Evolutionary conservation across 1,284 basidiomycete genomes (phyloP), one percentile per base, ranked within the genome.

Genomic region (Ganoderma multipileum): DNA sequence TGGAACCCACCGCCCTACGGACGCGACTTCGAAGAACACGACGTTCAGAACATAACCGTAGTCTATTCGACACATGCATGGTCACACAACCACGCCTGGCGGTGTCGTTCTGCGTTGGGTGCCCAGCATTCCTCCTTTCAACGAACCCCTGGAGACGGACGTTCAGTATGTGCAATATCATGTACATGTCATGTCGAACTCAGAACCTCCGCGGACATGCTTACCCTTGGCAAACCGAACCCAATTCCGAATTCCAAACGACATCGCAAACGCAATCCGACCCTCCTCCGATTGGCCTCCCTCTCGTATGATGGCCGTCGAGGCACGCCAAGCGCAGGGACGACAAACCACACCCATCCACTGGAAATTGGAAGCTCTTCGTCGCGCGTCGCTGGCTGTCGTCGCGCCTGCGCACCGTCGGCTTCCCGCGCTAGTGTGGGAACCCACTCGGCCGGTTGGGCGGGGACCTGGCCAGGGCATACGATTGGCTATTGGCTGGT

Each of bases 401-500:
- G 52, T 28, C 16, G 28, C n/a, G 55, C 5, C 20, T 33, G 55
- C 30, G 30, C 33, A 38, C 55, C 30, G 20, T 36, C 16, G 30
- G 20, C n/a, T 58, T 58, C 55, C 55, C 55, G 55, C 55, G 20
- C 33, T 58, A 58, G 55, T 38, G 55, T 58, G 55, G 33, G 55
- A 58, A n/a, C 3, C 20, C 33, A 8, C 8, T 3, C 33, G 33
- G n/a, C n/a, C n/a, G n/a, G 42, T 8, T 5, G 8, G 55, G 33
- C 33, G 33, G 30, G 33, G 16, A 20, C 41, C 41, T 18, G 16
- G 41, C 18, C 16, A 12, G 0, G 1, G 2, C 33, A 3, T 2
- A 3, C 41, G 41, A 42, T 42, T 50, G 47, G 47, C 6, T 23
- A 28, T 3, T 8, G 4, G 33, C 33, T 33, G 33, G 33, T 3